Conservation (phyloP, 2,329 filamentous ascomycete genomes). For the Scedosporium boydii region DNA sequence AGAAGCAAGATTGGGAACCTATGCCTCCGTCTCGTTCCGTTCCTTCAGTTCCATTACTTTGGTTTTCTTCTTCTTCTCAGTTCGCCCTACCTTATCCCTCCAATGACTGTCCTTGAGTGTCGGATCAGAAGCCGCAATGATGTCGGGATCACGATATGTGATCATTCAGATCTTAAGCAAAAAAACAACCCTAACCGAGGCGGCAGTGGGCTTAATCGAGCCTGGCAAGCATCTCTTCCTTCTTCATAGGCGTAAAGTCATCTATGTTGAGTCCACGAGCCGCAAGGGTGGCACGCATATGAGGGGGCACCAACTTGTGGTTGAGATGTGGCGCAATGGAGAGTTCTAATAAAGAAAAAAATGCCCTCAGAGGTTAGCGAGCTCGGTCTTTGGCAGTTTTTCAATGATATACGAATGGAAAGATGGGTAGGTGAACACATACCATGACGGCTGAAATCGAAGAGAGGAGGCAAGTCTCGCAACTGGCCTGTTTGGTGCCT, state of each 20-base stretch:
- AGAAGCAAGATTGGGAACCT: neutral
- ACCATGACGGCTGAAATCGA: constrained; percentile 94
- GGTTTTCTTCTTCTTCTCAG: constrained; percentile 1
- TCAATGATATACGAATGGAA: neutral
- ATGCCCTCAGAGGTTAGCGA: constrained; percentile 3
- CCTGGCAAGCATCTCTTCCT: constrained; percentile 95
- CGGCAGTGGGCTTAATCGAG: constrained; percentile 61
- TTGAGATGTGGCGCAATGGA: constrained; percentile 92
- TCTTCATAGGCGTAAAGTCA: constrained; percentile 82
- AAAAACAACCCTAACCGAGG: neutral
- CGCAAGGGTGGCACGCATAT: constrained; percentile 65
- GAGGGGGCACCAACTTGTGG: constrained; percentile 73
- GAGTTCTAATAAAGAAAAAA: constrained; percentile 55
- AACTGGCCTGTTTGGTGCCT: constrained; percentile 73
- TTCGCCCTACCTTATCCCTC: neutral
- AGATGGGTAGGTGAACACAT: constrained; percentile 25
- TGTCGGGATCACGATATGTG: constrained; percentile 1
- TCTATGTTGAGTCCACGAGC: constrained; percentile 83
- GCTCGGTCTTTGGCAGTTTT: neutral
- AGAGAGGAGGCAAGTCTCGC: constrained; percentile 77
- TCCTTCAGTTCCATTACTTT: neutral
- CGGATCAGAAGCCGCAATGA: neutral
- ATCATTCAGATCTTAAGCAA: neutral
- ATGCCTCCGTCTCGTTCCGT: neutral
- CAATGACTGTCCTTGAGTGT: neutral